Evolutionary conservation across 192 early-diverging fungal species (phyloP).

Genomic region (Pilobolus umbonatus): DNA sequence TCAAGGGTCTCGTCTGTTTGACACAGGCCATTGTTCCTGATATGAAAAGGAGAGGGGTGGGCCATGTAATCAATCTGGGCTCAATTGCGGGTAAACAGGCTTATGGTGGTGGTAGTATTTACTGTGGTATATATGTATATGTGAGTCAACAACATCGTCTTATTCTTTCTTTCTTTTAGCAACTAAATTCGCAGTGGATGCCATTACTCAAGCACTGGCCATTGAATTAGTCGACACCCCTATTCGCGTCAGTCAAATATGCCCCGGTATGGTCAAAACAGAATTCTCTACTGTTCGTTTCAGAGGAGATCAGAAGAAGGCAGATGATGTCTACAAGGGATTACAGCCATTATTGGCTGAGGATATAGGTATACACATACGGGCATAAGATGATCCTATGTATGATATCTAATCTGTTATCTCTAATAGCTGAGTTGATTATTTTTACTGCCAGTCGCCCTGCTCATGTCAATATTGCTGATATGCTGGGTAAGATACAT

Average conservation of each 20-base stretch:
- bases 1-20: slow-evolving; percentile 82
- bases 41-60: slow-evolving; percentile 65
- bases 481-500: slow-evolving; percentile 41
- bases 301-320: slow-evolving; percentile 57
- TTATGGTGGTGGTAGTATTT: slow-evolving; percentile 72
- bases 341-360: slow-evolving; percentile 60
- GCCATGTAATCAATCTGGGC: slow-evolving; percentile 84
- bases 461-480: slow-evolving; percentile 69
- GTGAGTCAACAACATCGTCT: neutral
- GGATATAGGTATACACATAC: slow-evolving; percentile 55
- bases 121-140: slow-evolving; percentile 45
- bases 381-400: neutral
- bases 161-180: neutral
- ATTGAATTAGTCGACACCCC: slow-evolving; percentile 71
- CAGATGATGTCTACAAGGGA: slow-evolving; percentile 74
- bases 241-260: slow-evolving; percentile 72
- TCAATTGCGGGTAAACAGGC: slow-evolving; percentile 69
- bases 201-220: slow-evolving; percentile 69
- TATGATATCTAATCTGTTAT: slow-evolving; percentile 1
- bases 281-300: slow-evolving; percentile 86
- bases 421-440: slow-evolving; percentile 56
- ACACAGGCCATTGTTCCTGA: slow-evolving; percentile 73
- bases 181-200: slow-evolving; percentile 73
- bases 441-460: slow-evolving; percentile 77
- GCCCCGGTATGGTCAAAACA: slow-evolving; percentile 80